Conservation (phyloP, 2,329 filamentous ascomycete species). For the Macrophomina tecta region DNA sequence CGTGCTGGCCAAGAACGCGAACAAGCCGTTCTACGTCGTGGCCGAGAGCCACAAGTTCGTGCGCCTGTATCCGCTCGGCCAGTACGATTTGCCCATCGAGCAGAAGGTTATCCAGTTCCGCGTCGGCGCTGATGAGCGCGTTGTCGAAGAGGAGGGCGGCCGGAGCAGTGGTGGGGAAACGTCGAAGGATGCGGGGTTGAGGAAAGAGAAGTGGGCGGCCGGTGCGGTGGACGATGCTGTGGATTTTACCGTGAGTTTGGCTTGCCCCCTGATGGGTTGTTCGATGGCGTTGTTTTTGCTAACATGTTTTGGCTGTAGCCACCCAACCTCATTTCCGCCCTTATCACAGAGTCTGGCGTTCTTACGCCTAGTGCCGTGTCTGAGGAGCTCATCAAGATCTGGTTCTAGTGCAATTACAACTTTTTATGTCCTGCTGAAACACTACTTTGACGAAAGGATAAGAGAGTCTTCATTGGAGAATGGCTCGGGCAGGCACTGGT, state of each 20-base stretch:
- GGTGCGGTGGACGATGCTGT: constrained; percentile 58
- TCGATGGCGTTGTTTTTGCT: background rate
- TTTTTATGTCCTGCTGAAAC: background rate
- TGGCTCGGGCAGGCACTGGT: no score
- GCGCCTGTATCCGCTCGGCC: constrained; percentile 79
- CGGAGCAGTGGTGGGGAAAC: constrained; percentile 22
- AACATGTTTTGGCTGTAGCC: constrained; percentile 55
- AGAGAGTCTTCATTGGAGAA: background rate
- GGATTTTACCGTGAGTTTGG: constrained; percentile 69
- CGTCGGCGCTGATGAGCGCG: constrained; percentile 52
- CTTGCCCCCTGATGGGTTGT: background rate
- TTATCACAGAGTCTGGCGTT: constrained; percentile 78
- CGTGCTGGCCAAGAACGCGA: constrained; percentile 73
- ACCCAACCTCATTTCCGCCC: constrained; percentile 71
- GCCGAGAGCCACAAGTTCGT: constrained; percentile 98
- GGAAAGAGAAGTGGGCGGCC: constrained; percentile 32
- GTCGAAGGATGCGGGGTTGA: constrained; percentile 7
- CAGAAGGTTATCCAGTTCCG: constrained; percentile 79
- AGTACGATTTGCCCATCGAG: constrained; percentile 80
- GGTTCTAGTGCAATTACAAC: constrained; percentile 43
- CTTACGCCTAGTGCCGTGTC: constrained; percentile 73
- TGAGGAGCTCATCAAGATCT: constrained; percentile 72
- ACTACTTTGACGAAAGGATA: background rate
- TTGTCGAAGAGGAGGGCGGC: constrained; percentile 25
- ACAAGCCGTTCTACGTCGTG: constrained; percentile 86